Conservation (phyloP, 2,329 filamentous ascomycete genomes). For the Penicillium sp. region DNA sequence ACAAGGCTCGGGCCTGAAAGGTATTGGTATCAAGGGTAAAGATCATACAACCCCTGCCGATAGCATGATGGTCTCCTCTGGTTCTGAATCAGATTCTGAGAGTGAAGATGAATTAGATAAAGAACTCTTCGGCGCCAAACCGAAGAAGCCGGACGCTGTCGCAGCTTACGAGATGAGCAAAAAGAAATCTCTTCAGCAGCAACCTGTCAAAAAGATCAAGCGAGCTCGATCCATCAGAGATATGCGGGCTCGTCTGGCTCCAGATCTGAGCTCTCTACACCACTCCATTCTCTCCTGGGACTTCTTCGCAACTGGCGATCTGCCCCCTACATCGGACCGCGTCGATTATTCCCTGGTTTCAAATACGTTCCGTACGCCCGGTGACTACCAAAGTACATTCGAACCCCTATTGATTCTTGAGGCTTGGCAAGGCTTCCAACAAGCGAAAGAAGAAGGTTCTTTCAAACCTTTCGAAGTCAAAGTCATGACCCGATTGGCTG, state of each 20-base stretch:
- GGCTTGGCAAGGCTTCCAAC: slow-evolving; percentile 92
- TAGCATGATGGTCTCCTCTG: slow-evolving; percentile 83
- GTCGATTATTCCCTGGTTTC: slow-evolving; percentile 73
- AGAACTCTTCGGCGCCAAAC: slow-evolving; percentile 59
- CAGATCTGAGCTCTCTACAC: slow-evolving; percentile 82
- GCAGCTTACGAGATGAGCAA: slow-evolving; percentile 50
- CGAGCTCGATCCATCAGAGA: slow-evolving; percentile 82
- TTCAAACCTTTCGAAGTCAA: slow-evolving; percentile 83
- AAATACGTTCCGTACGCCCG: slow-evolving; percentile 71
- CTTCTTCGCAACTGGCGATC: slow-evolving; percentile 84
- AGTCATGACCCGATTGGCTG: slow-evolving; percentile 79
- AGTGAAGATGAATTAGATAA: slow-evolving; percentile 74
- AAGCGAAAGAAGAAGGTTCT: slow-evolving; percentile 80
- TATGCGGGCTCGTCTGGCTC: slow-evolving; percentile 87
- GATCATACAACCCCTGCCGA: slow-evolving; percentile 70
- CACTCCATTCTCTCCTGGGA: slow-evolving; percentile 89
- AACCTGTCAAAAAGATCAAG: slow-evolving; percentile 80
- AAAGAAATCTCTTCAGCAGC: slow-evolving; percentile 54
- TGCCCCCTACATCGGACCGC: slow-evolving; percentile 70
- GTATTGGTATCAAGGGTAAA: slow-evolving; percentile 72
- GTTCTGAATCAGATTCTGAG: slow-evolving; percentile 65
- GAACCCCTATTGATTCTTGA: slow-evolving; percentile 86
- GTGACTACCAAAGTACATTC: slow-evolving; percentile 84
- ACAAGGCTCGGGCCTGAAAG: slow-evolving; percentile 74
- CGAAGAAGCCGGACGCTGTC: slow-evolving; percentile 40